A percentile compares a stretch with the other conserved stretches of the same genome.
Evolutionary conservation across 1,284 basidiomycete genomes (phyloP).

Genomic region (Tilletiaria anomala): DNA sequence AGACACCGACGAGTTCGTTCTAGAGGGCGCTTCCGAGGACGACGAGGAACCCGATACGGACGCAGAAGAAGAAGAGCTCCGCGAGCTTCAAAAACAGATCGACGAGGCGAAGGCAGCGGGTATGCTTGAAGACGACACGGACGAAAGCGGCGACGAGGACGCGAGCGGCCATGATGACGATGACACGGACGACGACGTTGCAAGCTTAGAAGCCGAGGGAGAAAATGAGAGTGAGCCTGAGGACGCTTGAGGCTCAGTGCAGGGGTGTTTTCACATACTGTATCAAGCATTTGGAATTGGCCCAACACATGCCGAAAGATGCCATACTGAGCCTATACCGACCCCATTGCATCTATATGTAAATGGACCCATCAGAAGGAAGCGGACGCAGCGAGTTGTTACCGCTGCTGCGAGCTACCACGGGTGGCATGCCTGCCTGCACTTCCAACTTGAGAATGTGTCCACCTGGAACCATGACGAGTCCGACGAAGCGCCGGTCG

Average conservation of each 20-base stretch:
- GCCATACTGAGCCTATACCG: no score
- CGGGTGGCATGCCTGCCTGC: no score
- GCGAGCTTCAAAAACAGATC: conserved; percentile 13
- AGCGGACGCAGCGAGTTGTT: no score
- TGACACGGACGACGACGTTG: background rate
- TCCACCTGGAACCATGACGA: conserved; percentile 25
- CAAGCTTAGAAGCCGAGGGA: conserved; percentile 1
- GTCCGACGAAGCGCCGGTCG: conserved; percentile 14
- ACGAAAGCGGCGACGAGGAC: background rate
- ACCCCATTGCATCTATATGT: no score
- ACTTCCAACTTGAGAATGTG: conserved; percentile 15
- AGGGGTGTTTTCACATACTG: no score
- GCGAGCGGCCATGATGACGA: background rate
- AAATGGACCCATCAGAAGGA: no score
- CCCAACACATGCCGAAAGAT: no score
- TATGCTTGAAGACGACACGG: conserved; percentile 5
- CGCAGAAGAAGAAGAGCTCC: conserved; percentile 17
- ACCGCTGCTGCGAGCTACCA: no score
- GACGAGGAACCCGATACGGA: conserved; percentile 11
- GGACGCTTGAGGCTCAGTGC: no score
- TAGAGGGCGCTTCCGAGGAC: conserved; percentile 4
- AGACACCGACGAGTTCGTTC: conserved; percentile 3
- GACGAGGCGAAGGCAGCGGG: conserved; percentile 16
- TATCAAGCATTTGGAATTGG: no score
- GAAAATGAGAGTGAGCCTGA: conserved; percentile 3